Evolutionary conservation across 2,329 filamentous ascomycete genomes (phyloP), one percentile per base, ranked within the genome.

Genomic region (Pestalotiopsis sp.): DNA sequence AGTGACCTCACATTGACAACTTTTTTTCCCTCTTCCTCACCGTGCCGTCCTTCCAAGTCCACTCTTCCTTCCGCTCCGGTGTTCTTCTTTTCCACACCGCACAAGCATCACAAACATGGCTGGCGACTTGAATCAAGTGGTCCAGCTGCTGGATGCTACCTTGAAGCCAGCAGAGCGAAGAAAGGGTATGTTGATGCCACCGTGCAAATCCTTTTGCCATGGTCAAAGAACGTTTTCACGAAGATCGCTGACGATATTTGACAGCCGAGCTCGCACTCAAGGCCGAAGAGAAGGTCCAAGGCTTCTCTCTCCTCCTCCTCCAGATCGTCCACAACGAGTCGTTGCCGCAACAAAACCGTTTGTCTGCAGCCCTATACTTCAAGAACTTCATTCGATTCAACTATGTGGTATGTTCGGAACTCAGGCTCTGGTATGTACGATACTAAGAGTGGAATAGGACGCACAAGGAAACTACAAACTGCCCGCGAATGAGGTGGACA

Each of bases 301-400:
- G 92, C 77, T 99, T 97, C 84, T 97, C 95, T 17, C 87, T 98
- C 65, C 87, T 88, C 67, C 90, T 99, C 67, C 92, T 99, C 66
- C 94, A 95, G 75, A 97, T 98, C 78, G 94, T 97, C 76, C 93
- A 93, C 72, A 90, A 92, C 73, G 89, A 91, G 68, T 84, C 87
- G 57, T 89, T 92, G 72, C 91, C 93, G 56, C 83, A 86, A 72
- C 95, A 93, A 75, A 96, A 93, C 70, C 91, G 96, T 71, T 90
- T 99, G 57, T 90, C 95, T 6, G 93, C 93, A 76, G 93, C 96
- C 36, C 87, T 99, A 70, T 96, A 93, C 84, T 99, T 99, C 89
- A 99, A 99, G 84, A 99, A 99, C 85, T 97, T 97, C 81, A 94
- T 99, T 78, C 92, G 93, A 81, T 90, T 92, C 78, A 96, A 94